Percentiles rank a stretch among this genome's conserved stretches.
Conservation (phyloP, 2,329 filamentous ascomycete genomes). For the Fusarium armeniacum region DNA sequence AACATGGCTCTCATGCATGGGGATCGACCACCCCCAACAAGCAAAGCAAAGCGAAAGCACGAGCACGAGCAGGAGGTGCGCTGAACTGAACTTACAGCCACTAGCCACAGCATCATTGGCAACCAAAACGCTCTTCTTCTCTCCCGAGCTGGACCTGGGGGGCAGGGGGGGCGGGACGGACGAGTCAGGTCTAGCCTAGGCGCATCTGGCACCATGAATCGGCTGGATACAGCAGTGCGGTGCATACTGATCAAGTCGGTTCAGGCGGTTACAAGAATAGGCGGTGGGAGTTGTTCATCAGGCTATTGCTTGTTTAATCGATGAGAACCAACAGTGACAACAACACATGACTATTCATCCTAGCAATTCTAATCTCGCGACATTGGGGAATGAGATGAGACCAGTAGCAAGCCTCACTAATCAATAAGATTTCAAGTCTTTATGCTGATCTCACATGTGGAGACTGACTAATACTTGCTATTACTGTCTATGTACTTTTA, state of each 20-base stretch:
- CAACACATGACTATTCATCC: constrained; percentile 6
- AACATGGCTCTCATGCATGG: constrained; percentile 42
- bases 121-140: constrained; percentile 33
- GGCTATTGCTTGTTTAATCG: constrained; percentile 5
- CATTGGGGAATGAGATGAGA: constrained; percentile 24
- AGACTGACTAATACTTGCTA: constrained; percentile 1
- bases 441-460: constrained; percentile 31
- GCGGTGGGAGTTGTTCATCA: constrained; percentile 37
- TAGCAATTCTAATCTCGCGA: constrained; percentile 17
- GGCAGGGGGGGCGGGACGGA: constrained; percentile 1
- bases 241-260: constrained; percentile 24
- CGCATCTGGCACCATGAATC: constrained; percentile 41
- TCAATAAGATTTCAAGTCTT: constrained; percentile 26
- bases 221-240: constrained; percentile 6
- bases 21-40: constrained; percentile 46
- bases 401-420: constrained; percentile 29
- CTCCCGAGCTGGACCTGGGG: constrained; percentile 13
- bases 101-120: constrained; percentile 46
- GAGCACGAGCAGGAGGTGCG: constrained; percentile 41
- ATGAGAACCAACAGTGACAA: constrained; percentile 11
- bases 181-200: constrained; percentile 46
- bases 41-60: constrained; percentile 8
- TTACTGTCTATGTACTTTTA: background rate
- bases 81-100: constrained; percentile 15
- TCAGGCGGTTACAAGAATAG: constrained; percentile 45